Base-by-base conservation (phyloP, 2,329 filamentous ascomycete species). In the Fusarium buxicola region DNA sequence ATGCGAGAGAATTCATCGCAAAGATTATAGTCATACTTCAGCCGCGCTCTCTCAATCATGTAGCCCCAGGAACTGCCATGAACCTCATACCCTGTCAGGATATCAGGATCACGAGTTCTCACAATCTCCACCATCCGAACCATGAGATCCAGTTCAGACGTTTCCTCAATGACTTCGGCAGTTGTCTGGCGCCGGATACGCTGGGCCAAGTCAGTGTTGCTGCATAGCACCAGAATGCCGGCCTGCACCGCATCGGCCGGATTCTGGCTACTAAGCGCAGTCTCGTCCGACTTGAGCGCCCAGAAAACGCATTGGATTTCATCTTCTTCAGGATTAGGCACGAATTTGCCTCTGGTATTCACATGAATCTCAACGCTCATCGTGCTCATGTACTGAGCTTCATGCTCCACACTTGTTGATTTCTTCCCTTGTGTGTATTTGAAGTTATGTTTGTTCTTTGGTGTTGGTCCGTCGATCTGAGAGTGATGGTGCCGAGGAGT, bases 51-150 rank as follows among this genome's bases (percentile, higher is more conserved):
- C 77, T 99, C 94, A 44, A 97, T 94, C 32, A 99, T 76, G 75
- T 96, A 99, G 2, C 96, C 95, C 95, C 95, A 99, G 1, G 94
- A 97, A 56, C 88, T 85, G 49, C 93, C 92, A 71, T 97, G 93
- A 0, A 98, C 93, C 75, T 99, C 95, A 69, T 95, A 99, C 0
- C 95, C 95, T 1, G 94, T 95, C 36, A 99, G 81, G 25, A 99
- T 91, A 71, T 99, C 95, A 0, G 95, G 95, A 73, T 99, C 95
- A 69, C 91, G 84, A 4, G 81, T 81, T 32, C 93, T 87, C 16
- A 99, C 94, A 69, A 97, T 89, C 66, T 95, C 90, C 13, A 97
- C 89, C 75, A 98, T 86, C n/a, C 88, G 86, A 38, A 91, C 90
- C 74, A 99, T 87, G 27, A 97, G 76, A 63, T 96, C 92, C 4